These are phyloP conservation scores for Talaromyces sp. DNA, from an alignment of 2,329 filamentous ascomycete genomes.

Conservation along the genomic window DNA sequence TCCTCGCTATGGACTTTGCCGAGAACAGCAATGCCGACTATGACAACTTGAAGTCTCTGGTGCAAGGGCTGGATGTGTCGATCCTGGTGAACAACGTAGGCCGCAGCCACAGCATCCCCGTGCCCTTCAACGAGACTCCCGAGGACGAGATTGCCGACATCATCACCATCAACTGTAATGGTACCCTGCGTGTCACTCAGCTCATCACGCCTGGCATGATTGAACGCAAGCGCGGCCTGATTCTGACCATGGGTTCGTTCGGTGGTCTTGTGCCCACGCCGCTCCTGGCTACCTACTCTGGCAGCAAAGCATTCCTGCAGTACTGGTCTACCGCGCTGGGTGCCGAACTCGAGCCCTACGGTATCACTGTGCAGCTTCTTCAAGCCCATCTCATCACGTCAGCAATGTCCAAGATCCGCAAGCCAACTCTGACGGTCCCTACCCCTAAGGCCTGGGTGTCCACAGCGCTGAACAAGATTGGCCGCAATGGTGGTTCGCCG, in stretches of 20 bases:
- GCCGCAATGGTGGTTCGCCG: constrained; percentile 70
- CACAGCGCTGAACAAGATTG: constrained; percentile 73
- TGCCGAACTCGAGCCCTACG: constrained; percentile 72
- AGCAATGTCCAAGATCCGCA: constrained; percentile 94
- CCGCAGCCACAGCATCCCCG: constrained; percentile 86
- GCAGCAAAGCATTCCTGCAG: constrained; percentile 96
- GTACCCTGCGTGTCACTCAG: constrained; percentile 82
- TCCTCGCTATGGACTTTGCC: constrained; percentile 86
- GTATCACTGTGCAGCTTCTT: constrained; percentile 85
- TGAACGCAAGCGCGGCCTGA: constrained; percentile 75
- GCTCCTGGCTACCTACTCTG: constrained; percentile 90
- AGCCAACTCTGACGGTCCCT: constrained; percentile 70
- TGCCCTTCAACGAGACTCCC: constrained; percentile 76
- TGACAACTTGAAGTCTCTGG: constrained; percentile 61
- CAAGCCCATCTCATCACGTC: constrained; percentile 91
- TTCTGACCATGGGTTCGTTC: constrained; percentile 96
- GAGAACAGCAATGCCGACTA: constrained; percentile 76
- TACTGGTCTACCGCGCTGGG: constrained; percentile 88
- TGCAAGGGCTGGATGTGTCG: constrained; percentile 71
- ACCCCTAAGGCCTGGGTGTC: constrained; percentile 77
- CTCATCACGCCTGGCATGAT: constrained; percentile 80
- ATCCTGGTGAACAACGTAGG: constrained; percentile 97
- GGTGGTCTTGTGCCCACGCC: constrained; percentile 89
- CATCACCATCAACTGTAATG: constrained; percentile 90
- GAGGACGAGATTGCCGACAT: constrained; percentile 81